A percentile compares a stretch with the other conserved stretches of the same genome.
Conservation (phyloP, 352 stramenopile species). For the Phytophthora idaei region DNA sequence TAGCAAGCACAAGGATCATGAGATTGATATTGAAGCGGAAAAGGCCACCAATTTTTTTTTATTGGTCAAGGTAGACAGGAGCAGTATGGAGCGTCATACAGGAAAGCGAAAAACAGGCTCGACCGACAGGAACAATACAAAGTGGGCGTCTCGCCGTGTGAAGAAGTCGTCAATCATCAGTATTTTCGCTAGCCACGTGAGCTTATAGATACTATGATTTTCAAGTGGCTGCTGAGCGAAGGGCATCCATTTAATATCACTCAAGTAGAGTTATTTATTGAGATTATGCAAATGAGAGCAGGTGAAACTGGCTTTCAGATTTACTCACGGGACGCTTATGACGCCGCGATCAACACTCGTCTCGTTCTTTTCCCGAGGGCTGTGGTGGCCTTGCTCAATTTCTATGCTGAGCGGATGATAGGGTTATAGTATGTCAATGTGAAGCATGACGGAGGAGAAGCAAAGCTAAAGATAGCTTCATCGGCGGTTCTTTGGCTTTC, state of each 20-base stretch:
- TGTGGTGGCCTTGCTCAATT: background rate
- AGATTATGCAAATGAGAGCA: background rate
- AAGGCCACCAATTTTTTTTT: background rate
- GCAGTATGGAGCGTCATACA: background rate
- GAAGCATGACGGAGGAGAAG: background rate
- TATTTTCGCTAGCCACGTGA: background rate
- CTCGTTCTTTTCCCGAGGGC: background rate
- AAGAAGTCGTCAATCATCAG: background rate
- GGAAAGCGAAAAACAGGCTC: background rate
- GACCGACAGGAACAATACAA: background rate
- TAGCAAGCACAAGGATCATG: background rate
- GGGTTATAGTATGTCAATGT: slow-evolving; percentile 4
- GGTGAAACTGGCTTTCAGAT: background rate
- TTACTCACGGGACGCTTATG: background rate
- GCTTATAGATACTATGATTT: background rate
- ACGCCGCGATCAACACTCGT: background rate
- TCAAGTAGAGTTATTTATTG: background rate
- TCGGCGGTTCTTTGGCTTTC: slow-evolving; percentile 6
- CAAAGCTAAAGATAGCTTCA: slow-evolving; percentile 5
- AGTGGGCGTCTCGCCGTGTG: background rate
- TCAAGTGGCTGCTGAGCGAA: background rate
- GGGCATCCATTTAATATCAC: background rate
- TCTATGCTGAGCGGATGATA: background rate
- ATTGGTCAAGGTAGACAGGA: background rate
- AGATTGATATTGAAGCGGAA: background rate